Evolutionary conservation across 257 asterid species (phyloP), one percentile per base, ranked within the genome.

Genomic region (Dorcoceras hygrometricum): DNA sequence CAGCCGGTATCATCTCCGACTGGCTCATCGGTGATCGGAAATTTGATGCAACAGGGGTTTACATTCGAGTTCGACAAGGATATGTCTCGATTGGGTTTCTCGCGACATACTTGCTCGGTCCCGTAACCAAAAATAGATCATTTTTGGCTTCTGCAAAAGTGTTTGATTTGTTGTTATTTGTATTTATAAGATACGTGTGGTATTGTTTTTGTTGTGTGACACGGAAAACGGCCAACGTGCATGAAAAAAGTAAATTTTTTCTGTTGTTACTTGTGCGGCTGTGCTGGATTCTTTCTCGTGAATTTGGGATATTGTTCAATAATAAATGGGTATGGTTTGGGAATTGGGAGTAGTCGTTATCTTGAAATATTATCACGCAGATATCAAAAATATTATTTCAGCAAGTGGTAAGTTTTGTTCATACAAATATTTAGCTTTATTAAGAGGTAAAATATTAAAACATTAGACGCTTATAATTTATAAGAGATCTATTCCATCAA

Each of bases 31-130:
- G 84, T 90, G 19, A 67, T 90, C n/a, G 97, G 96, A 29, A 90
- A 90, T 79, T 36, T 90, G 59, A 88, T 90, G 95, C 95, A 90
- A 31, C 97, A 90, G 63, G 97, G 97, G 0, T 90, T 76, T 59
- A 65, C 71, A 36, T 81, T 90, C 63, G 91, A 90, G 59, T 88
- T 84, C 66, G 97, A 86, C 28, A 80, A 68, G 59, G 97, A 81
- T 25, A 81, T 79, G 43, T 68, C 81, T 9, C 79, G 79, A 7
- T 71, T 90, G 1, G 97, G 97, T 4, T 88, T 83, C 19, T 63
- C 95, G 0, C 77, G 89, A 26, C 79, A 57, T 51, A 95, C 93
- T 3, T 90, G 97, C 19, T 84, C 78, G 0, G 62, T 20, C 28
- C 76, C 75, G 5, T 83, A 71, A 80, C 75, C 46, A 23, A 50